These are phyloP conservation scores for Rhytidiadelphus loreus DNA, from an alignment of 225 moss, liverwort and hornwort species.

Conservation along the genomic window DNA sequence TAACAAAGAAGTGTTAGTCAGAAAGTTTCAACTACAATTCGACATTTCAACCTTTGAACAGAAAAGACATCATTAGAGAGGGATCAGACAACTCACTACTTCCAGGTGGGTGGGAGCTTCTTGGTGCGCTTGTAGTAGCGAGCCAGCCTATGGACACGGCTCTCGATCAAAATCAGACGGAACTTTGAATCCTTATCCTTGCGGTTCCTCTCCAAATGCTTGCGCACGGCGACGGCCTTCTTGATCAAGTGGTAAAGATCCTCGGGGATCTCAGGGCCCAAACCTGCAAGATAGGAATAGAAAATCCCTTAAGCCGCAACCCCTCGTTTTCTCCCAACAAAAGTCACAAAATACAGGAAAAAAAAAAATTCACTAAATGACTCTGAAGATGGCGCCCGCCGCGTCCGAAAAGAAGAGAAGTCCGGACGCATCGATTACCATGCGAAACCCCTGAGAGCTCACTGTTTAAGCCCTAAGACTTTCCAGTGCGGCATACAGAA, in stretches of 20 bases:
- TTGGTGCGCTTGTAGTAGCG: conserved; percentile 82
- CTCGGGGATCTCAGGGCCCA: conserved; percentile 62
- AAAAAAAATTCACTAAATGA: neutral
- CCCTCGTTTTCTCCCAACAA: no score
- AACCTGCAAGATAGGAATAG: neutral
- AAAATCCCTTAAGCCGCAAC: neutral
- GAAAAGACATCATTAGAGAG: neutral
- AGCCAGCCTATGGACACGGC: conserved; percentile 58
- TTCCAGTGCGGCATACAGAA: conserved; percentile 28
- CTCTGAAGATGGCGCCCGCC: neutral
- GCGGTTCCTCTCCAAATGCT: conserved; percentile 68
- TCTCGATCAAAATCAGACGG: conserved; percentile 63
- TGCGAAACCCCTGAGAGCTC: conserved; percentile 32
- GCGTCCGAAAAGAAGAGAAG: neutral
- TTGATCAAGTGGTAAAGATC: conserved; percentile 70
- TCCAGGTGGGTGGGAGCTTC: conserved; percentile 76
- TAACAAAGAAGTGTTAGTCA: neutral
- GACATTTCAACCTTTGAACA: no score
- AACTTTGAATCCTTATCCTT: conserved; percentile 78
- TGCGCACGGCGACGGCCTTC: conserved; percentile 66
- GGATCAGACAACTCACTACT: conserved; percentile 34
- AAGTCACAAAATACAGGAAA: neutral
- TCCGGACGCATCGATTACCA: conserved; percentile 20
- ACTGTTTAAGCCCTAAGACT: conserved; percentile 27
- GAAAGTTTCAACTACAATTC: neutral